phyloP scores from a whole-genome alignment of 176 grass and related monocot species.

The Zoysia pacifica region DNA sequence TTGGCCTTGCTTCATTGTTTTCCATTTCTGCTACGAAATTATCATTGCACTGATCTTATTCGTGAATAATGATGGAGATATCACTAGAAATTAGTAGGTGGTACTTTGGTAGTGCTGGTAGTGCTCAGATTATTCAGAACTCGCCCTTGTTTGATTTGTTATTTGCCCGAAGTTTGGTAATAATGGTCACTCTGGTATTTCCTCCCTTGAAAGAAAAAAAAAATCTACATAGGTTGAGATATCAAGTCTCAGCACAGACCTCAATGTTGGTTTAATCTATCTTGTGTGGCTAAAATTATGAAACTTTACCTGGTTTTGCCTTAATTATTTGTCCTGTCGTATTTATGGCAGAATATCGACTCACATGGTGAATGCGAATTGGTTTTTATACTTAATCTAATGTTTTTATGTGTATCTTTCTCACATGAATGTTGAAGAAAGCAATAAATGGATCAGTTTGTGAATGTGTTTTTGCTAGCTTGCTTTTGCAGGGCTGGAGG shows the following conservation, averaged over 20 bases:
- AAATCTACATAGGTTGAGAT: not conserved
- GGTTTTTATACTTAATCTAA: constrained; percentile 7
- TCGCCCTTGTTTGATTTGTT: not conserved
- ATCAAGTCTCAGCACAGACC: not conserved
- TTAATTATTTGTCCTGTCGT: constrained; percentile 11
- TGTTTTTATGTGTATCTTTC: not conserved
- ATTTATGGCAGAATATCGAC: constrained; percentile 2
- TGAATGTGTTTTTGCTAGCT: constrained; percentile 80
- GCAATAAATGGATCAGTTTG: constrained; percentile 37
- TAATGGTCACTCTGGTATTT: constrained; percentile 17
- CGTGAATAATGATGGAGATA: not conserved
- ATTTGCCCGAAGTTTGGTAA: constrained; percentile 20
- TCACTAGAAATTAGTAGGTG: not conserved
- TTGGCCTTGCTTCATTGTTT: not conserved
- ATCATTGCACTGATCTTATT: not conserved
- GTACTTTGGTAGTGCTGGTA: not conserved
- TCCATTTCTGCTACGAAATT: not conserved
- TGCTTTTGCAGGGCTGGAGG: constrained; percentile 76
- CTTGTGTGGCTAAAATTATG: not conserved
- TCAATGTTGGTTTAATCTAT: not conserved
- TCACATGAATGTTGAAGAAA: not conserved
- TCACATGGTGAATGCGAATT: not conserved
- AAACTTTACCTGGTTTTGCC: constrained; percentile 5
- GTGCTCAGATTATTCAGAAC: not conserved
- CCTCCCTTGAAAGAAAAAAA: not conserved